These are phyloP conservation scores for Macrocybe gigantea DNA, from an alignment of 768 basidiomycete species.

Conservation along the genomic window DNA sequence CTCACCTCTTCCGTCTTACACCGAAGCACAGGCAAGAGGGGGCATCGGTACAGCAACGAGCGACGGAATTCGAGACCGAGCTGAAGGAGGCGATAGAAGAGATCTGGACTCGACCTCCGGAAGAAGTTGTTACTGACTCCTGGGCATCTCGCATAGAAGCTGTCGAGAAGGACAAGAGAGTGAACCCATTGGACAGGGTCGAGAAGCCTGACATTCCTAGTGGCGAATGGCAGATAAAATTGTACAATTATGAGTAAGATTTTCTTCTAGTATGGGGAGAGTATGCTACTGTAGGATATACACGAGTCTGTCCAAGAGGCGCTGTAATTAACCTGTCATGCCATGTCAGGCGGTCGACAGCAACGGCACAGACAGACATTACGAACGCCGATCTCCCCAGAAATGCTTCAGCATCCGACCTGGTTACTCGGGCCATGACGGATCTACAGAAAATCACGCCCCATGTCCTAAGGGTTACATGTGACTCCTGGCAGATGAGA, in stretches of 20 bases:
- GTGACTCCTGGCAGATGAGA: no score
- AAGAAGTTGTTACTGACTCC: slow-evolving; percentile 29
- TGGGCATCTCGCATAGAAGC: slow-evolving; percentile 54
- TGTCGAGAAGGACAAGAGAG: slow-evolving; percentile 36
- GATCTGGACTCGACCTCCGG: slow-evolving; percentile 51
- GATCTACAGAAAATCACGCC: no score
- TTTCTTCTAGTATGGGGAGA: no score
- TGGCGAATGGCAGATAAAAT: slow-evolving; percentile 37
- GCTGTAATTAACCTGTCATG: no score
- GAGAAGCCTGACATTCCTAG: slow-evolving; percentile 40
- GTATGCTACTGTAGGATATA: no score
- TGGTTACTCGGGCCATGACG: no score
- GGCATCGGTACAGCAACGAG: slow-evolving; percentile 51
- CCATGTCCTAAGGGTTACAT: no score
- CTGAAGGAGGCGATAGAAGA: slow-evolving; percentile 52
- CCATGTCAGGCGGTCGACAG: no score
- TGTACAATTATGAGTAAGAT: slow-evolving; percentile 24
- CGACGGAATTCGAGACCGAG: slow-evolving; percentile 52
- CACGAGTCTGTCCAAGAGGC: no score
- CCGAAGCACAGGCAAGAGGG: slow-evolving; percentile 67
- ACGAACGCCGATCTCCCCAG: no score
- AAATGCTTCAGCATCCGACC: no score
- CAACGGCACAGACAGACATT: no score
- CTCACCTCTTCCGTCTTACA: slow-evolving; percentile 71
- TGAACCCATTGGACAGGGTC: slow-evolving; percentile 48